Base-by-base conservation (phyloP, 352 stramenopile genomes). In the Phytopythium mirpurense region DNA sequence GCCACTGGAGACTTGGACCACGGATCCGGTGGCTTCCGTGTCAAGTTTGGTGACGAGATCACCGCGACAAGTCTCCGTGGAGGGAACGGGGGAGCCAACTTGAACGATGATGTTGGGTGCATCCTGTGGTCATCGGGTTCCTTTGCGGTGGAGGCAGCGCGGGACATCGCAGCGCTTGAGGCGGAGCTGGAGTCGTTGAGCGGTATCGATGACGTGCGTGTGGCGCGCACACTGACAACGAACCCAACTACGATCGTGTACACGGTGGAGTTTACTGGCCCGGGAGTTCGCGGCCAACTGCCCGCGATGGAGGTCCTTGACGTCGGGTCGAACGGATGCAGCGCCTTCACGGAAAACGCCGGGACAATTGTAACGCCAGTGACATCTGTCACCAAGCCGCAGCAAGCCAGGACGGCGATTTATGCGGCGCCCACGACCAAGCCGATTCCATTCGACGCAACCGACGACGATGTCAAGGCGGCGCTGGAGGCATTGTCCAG, bases 241-340 rank as follows among this genome's bases (percentile, higher is more conserved):
- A 59, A 32, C 24, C 61, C 72, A 11, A 80, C 73, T 10, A 74
- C 62, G 0, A 79, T 98, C 18, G 80, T 83, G 32, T 98, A 98
- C 69, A 85, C 64, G 16, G 72, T 98, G 41, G 97, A 96, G 43
- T 98, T 98, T 58, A 74, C 88, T 10, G 95, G 94, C 16, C 59
- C 74, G 0, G 65, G 78, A n/a, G 94, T 98, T 37, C 76, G 93
- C 14, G 95, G 95, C 0, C 80, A 95, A 46, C 66, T 98, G 46
- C 88, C 90, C 9, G 54, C 68, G 2, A 54, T 98, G 40, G 46
- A 88, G 54, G 67, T 98, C n/a, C 60, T 88, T 12, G 88, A 98
- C 62, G 42, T 96, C 15, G 95, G 95, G 11, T 78, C 45, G 0
- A 98, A 98, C 57, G 95, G 95, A 18, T 98, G 95, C 63, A 84